phyloP scores from a whole-genome alignment of 352 stramenopile species.

The Pythium guiyangense region DNA sequence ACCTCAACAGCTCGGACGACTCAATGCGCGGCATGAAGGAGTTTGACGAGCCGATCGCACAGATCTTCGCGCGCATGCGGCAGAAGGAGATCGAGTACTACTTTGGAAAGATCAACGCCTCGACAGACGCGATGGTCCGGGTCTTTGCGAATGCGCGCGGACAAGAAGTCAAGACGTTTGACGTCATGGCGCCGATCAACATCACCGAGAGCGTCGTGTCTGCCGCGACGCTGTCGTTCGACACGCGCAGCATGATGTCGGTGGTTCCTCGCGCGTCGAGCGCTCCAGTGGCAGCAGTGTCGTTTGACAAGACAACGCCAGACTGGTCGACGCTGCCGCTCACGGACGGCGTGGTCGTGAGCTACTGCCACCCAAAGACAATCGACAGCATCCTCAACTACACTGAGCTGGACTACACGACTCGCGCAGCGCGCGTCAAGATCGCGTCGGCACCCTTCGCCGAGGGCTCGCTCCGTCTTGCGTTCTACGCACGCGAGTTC shows the following conservation, averaged over 20 bases:
- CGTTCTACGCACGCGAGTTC: constrained; percentile 26
- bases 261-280: background rate
- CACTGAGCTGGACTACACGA: background rate
- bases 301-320: background rate
- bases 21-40: constrained; percentile 10
- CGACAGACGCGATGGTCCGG: constrained; percentile 29
- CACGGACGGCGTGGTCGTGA: background rate
- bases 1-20: constrained; percentile 4
- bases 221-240: background rate
- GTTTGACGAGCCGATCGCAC: constrained; percentile 9
- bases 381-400: background rate
- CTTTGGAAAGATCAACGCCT: constrained; percentile 31
- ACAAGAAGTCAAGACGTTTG: background rate
- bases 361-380: background rate
- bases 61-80: constrained; percentile 8
- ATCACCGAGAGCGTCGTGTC: background rate
- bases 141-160: constrained; percentile 15
- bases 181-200: background rate
- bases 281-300: background rate
- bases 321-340: background rate
- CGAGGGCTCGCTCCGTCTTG: constrained; percentile 24
- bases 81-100: constrained; percentile 22
- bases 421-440: constrained; percentile 16
- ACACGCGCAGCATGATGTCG: background rate
- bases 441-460: constrained; percentile 33